These are phyloP conservation scores for Hypoxylon rickii DNA, from an alignment of 495 filamentous ascomycete species.

Conservation along the genomic window DNA sequence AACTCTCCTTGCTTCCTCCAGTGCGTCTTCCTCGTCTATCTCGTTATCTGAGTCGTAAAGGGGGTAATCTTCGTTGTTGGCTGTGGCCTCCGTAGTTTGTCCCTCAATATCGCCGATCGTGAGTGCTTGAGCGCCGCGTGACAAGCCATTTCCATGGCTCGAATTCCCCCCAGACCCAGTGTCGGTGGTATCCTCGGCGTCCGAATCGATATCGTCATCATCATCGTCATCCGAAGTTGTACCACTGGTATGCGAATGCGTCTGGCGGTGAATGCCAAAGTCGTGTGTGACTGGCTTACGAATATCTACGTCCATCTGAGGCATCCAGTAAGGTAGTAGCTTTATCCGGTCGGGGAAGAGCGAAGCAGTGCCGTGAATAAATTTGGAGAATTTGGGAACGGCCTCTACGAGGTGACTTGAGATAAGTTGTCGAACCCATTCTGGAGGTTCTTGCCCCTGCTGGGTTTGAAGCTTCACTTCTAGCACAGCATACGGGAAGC, in stretches of 20 bases:
- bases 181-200: slow-evolving; percentile 52
- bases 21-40: slow-evolving; percentile 62
- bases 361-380: slow-evolving; percentile 91
- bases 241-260: slow-evolving; percentile 71
- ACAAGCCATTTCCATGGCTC: slow-evolving; percentile 37
- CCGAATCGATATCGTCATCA: slow-evolving; percentile 60
- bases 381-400: slow-evolving; percentile 98
- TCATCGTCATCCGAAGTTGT: slow-evolving; percentile 79
- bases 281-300: slow-evolving; percentile 83
- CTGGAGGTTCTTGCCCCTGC: slow-evolving; percentile 92
- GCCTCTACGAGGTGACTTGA: slow-evolving; percentile 95
- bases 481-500: slow-evolving; percentile 94
- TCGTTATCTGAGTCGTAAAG: slow-evolving; percentile 94
- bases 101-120: slow-evolving; percentile 50
- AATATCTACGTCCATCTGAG: slow-evolving; percentile 98
- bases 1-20: slow-evolving; percentile 73
- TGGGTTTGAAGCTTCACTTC: slow-evolving; percentile 99
- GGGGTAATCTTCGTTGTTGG: slow-evolving; percentile 73
- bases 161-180: slow-evolving; percentile 14
- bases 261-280: slow-evolving; percentile 85
- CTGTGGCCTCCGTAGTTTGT: slow-evolving; percentile 49
- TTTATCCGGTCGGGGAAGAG: slow-evolving; percentile 87
- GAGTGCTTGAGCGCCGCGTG: slow-evolving; percentile 37
- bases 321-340: slow-evolving; percentile 94
- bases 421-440: slow-evolving; percentile 93